These are phyloP conservation scores for Saussurea involucrata DNA, from an alignment of 129 eudicot species.

Conservation along the genomic window DNA sequence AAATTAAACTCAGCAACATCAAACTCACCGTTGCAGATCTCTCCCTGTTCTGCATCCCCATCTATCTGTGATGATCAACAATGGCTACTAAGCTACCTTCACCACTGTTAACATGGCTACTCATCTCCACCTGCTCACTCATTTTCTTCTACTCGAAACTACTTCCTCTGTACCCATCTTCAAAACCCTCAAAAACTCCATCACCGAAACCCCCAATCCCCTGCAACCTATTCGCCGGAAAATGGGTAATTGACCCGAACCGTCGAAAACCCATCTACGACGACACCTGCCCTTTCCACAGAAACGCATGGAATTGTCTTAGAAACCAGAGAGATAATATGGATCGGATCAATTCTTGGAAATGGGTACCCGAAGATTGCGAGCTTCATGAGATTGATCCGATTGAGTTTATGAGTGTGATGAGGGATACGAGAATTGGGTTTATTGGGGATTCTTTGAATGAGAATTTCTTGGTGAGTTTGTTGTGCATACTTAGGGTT, in stretches of 20 bases:
- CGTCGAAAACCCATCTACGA: conserved; percentile 61
- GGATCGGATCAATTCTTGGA: conserved; percentile 82
- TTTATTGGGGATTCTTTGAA: conserved; percentile 93
- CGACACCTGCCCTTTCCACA: conserved; percentile 67
- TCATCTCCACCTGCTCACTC: conserved; percentile 44
- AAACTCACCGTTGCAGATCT: not conserved
- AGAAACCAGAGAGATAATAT: conserved; percentile 55
- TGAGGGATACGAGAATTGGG: conserved; percentile 71
- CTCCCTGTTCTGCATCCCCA: not conserved
- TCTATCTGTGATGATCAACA: not conserved
- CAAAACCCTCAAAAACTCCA: conserved; percentile 20
- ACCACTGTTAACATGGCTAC: conserved; percentile 41
- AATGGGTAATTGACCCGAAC: conserved; percentile 64
- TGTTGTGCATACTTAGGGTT: conserved; percentile 65
- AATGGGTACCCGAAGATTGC: conserved; percentile 79
- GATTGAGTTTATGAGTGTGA: conserved; percentile 44
- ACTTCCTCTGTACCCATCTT: conserved; percentile 43
- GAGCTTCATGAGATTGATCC: conserved; percentile 60
- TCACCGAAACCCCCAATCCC: not conserved
- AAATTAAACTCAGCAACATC: not conserved
- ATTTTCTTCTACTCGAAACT: conserved; percentile 51
- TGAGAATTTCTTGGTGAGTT: conserved; percentile 78
- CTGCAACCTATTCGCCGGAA: conserved; percentile 67
- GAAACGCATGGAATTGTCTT: conserved; percentile 73
- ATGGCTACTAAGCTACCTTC: conserved; percentile 48